These are phyloP conservation scores for Lepidium africanum DNA, from an alignment of 345 rosid genomes.

Conservation along the genomic window DNA sequence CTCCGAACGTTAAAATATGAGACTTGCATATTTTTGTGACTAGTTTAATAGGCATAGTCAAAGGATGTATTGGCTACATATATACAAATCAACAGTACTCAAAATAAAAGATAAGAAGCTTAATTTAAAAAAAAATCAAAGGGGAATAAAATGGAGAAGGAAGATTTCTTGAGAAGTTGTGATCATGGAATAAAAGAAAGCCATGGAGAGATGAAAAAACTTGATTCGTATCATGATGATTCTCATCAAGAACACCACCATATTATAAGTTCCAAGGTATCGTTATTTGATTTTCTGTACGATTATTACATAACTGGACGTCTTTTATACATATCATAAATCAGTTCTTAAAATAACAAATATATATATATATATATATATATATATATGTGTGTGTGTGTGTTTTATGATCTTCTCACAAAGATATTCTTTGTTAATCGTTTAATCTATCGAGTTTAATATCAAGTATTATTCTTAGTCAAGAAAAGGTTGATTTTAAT, in stretches of 20 bases:
- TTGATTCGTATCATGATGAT: conserved; percentile 23
- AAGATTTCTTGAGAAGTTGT: conserved; percentile 17
- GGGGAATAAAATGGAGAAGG: conserved; percentile 5
- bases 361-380: not conserved
- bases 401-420: not conserved
- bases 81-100: conserved; percentile 17
- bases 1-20: conserved; percentile 15
- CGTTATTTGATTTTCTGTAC: not conserved
- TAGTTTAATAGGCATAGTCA: conserved; percentile 31
- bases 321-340: not conserved
- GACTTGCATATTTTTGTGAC: conserved; percentile 25
- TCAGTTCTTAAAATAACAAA: not conserved
- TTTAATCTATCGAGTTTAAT: not conserved
- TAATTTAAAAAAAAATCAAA: conserved; percentile 19
- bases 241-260: conserved; percentile 27
- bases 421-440: not conserved
- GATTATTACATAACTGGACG: not conserved
- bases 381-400: too few relatives aligned
- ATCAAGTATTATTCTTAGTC: not conserved
- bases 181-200: conserved; percentile 6
- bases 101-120: conserved; percentile 27
- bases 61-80: conserved; percentile 25
- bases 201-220: conserved; percentile 24
- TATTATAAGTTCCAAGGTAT: conserved; percentile 33
- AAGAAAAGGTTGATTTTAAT: not conserved